Conservation (phyloP, 179 eudicot genomes). For the Vitellaria paradoxa region DNA sequence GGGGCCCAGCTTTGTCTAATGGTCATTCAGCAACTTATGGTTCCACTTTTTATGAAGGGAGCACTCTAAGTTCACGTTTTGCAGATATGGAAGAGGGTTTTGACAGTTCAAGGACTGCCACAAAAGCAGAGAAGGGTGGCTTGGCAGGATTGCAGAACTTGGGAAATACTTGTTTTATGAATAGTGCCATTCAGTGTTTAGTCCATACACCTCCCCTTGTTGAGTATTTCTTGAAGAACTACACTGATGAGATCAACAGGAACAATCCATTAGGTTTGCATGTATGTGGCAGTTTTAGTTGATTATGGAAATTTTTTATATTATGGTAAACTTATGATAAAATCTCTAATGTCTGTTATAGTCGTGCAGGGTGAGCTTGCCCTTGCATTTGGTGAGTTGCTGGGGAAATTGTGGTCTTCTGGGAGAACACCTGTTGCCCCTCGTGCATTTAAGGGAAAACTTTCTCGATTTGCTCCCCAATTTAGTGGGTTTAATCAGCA, state of each 20-base stretch:
- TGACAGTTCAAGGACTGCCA: constrained; percentile 34
- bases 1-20: constrained; percentile 88
- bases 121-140: constrained; percentile 64
- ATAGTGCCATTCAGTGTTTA: constrained; percentile 93
- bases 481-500: constrained; percentile 99
- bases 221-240: constrained; percentile 80
- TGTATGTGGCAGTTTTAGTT: constrained; percentile 40
- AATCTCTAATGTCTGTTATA: constrained; percentile 21
- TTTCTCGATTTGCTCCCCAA: constrained; percentile 97
- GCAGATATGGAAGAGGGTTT: constrained; percentile 48
- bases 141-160: constrained; percentile 92
- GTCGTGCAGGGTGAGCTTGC: constrained; percentile 95
- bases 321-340: not conserved
- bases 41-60: constrained; percentile 41
- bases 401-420: constrained; percentile 90
- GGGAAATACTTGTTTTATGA: constrained; percentile 99
- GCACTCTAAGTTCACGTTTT: constrained; percentile 33
- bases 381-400: constrained; percentile 83
- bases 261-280: constrained; percentile 90
- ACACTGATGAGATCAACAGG: constrained; percentile 79
- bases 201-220: constrained; percentile 89
- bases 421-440: constrained; percentile 76
- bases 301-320: not conserved
- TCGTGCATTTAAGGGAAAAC: constrained; percentile 88
- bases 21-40: constrained; percentile 53